Base-by-base conservation (phyloP, 306 rosid genomes). In the Prunus salicina region DNA sequence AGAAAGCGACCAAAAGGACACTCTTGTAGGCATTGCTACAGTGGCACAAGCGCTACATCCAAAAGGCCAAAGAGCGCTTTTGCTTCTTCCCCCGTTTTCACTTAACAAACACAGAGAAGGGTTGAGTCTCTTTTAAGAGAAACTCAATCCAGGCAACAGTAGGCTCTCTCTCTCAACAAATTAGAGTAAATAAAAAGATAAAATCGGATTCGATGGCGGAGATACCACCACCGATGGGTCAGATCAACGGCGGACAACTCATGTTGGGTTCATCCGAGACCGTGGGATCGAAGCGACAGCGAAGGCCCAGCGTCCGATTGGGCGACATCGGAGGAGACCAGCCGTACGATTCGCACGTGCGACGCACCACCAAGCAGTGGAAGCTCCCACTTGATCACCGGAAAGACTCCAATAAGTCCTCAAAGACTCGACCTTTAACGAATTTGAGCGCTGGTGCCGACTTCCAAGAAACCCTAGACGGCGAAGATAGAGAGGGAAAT, bases 251-350 rank as follows among this genome's bases (percentile, higher is more conserved):
- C 78, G 87, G 71, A 18, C 67, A 81, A 53, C 83, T 84, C 32
- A 69, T 77, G 80, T 47, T 72, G 58, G 81, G 72, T 64, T 56
- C 98, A 3, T 60, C 78, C 20, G 99, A 90, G 72, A 78, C 92
- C 30, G 78, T 90, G 20, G 97, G 83, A 70, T 78, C 96, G 22
- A 95, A 92, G 89, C 95, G 99, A 0, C 98, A 92, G 79, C 76
- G 99, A 8, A 81, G 96, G 24, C 99, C 99, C 1, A 95, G 97
- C 68, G 97, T 95, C 67, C 89, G 97, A 67, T 85, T 95, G 58
- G 99, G 97, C 51, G 97, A 95, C 75, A 92, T 95, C 87, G 99
- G 93, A n/a, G 91, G 91, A 50, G 97, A 92, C 88, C 97, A 84
- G 74, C 88, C 89, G 47, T 90, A 87, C 78, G 97, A 95, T 56